Base-by-base conservation (phyloP, 1,284 basidiomycete species). In the Grifola frondosa region DNA sequence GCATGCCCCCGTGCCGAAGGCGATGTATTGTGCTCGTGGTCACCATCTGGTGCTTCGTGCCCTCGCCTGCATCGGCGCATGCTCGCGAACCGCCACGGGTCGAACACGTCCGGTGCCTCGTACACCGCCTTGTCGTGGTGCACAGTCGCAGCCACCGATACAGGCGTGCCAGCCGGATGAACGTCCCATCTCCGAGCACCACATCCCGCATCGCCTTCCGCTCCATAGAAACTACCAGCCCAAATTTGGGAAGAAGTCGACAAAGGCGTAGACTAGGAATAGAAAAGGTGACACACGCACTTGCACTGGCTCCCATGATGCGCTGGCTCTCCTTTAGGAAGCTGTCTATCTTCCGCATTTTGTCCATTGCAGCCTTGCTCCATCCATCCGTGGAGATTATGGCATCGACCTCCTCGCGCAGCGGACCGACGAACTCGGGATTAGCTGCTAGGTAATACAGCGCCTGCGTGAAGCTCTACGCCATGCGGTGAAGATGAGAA, bases 281-380 rank as follows among this genome's bases (percentile, higher is more conserved):
- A n/a, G n/a, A n/a, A n/a, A 11, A 23, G 13, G 12, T 9, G 25
- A 15, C 10, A 31, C n/a, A 36, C 5, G 30, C 6, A 48, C 56
- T 30, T 35, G 62, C 58, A 39, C 16, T 31, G 21, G 28, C 32
- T 48, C 64, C 66, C 26, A 64, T 64, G 31, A 66, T 44, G 10
- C 74, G 61, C 36, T 69, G 65, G 1, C 68, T 66, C 48, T 77
- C 75, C 37, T 71, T 68, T 33, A 79, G 48, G 53, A 78, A 75
- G 45, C 74, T 78, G 48, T 79, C 75, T 16, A 77, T 48, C 42
- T 72, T 73, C 37, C 58, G 56, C 68, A 78, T 67, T 35, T 70
- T 72, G 9, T 50, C 54, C 38, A 78, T 56, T 0, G 68, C 60
- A 0, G 47, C 50, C 49, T 74, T 75, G 1, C 67, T 70, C 70